Evolutionary conservation across 2,329 filamentous ascomycete genomes (phyloP), one percentile per base, ranked within the genome.

Genomic region (Fusarium sp.): DNA sequence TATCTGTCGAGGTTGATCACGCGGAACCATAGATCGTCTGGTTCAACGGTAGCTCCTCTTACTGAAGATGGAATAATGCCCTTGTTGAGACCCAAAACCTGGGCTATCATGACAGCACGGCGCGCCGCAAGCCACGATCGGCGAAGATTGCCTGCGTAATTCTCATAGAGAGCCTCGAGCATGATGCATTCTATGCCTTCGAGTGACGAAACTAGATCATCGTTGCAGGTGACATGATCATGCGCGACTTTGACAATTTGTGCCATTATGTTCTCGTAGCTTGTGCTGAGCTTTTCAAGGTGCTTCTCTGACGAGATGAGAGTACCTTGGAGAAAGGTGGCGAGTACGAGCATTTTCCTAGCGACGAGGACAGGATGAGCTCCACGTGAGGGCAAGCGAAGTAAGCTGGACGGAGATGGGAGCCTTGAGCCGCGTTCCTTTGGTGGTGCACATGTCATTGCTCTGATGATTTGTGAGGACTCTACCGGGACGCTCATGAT

Each of bases 141-240:
- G 0, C 85, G 83, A 6, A 88, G 79, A 34, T 85, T 83, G 3
- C 88, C 88, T 0, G 78, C 77, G 34, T 88, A 87, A 34, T 83
- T 84, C 12, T 85, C 79, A 70, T 84, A 87, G 28, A 87, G 79
- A 18, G 81, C 81, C 68, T 88, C 84, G 0, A 89, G 79, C 71
- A 88, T 81, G n/a, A 89, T 71, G 58, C 85, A 87, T 66, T 88
- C 85, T 11, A 89, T 75, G 1, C 86, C 85, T 59, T 88, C 86
- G 3, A 87, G 44, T 0, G 83, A 85, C 30, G 78, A 79, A 0
- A 85, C 74, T 1, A 89, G 75, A 6, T 85, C 83, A 57, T 88
- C 85, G 32, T 88, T 84, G 20, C 80, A 81, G 0, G 85, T 86
- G 3, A 90, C 83, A 13, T 82, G 70, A 10, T 75, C 78, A 18